These are phyloP conservation scores for Pseudogymnoascus sp. DNA, from an alignment of 2,329 filamentous ascomycete species.

Conservation along the genomic window DNA sequence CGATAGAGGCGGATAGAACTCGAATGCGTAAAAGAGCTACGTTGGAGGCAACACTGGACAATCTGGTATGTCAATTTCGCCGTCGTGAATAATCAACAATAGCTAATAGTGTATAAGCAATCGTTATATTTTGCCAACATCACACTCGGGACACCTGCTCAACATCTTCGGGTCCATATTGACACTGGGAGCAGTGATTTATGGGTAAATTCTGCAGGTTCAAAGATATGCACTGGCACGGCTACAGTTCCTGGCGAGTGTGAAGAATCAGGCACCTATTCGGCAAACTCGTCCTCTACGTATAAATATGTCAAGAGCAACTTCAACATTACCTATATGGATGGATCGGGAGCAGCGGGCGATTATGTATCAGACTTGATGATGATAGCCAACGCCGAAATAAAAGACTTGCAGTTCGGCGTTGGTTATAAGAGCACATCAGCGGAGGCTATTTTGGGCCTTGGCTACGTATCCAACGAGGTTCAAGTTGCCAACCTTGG, in stretches of 20 bases:
- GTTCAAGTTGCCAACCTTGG: constrained; percentile 56
- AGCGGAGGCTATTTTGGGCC: constrained; percentile 69
- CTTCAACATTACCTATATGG: constrained; percentile 85
- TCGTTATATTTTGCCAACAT: constrained; percentile 58
- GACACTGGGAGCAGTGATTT: constrained; percentile 64
- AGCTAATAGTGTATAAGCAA: constrained; percentile 35
- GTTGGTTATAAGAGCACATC: constrained; percentile 58
- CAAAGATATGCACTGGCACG: constrained; percentile 46
- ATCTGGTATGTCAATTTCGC: constrained; percentile 40
- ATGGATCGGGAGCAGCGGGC: constrained; percentile 67
- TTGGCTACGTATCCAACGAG: constrained; percentile 77
- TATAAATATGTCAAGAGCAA: constrained; percentile 64
- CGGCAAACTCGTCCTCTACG: constrained; percentile 63
- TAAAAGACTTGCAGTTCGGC: constrained; percentile 60
- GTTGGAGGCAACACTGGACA: constrained; percentile 43
- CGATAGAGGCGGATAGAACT: constrained; percentile 28
- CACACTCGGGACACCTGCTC: constrained; percentile 53
- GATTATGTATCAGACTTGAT: constrained; percentile 76
- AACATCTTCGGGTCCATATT: constrained; percentile 49
- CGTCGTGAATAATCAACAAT: neutral
- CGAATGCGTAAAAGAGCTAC: constrained; percentile 34
- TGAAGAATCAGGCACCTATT: constrained; percentile 55
- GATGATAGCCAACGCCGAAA: constrained; percentile 43
- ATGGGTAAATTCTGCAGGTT: constrained; percentile 61
- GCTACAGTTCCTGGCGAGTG: constrained; percentile 30